Conservation (phyloP, 2,329 filamentous ascomycete species). For the Fusarium buxicola region DNA sequence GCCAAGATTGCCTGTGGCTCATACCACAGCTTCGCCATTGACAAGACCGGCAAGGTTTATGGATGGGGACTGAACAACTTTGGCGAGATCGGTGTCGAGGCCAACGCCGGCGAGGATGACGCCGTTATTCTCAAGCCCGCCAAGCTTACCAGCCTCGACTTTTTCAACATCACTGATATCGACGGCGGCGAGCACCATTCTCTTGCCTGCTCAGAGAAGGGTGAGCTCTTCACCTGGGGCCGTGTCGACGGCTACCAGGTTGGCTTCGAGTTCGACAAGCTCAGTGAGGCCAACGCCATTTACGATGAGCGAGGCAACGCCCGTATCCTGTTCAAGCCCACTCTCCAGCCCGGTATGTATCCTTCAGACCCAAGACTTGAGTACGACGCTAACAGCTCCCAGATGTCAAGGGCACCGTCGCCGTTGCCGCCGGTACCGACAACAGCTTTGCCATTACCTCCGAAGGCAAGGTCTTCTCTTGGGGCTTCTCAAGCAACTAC, state of each 20-base stretch:
- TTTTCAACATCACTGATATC: slow-evolving; percentile 73
- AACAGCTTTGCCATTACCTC: slow-evolving; percentile 78
- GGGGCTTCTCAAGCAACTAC: slow-evolving; percentile 85
- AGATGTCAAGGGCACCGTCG: slow-evolving; percentile 64
- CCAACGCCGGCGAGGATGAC: slow-evolving; percentile 64
- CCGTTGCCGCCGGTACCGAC: slow-evolving; percentile 74
- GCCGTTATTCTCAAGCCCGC: slow-evolving; percentile 79
- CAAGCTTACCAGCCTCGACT: slow-evolving; percentile 72
- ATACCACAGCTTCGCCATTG: slow-evolving; percentile 86
- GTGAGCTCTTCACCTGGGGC: slow-evolving; percentile 71
- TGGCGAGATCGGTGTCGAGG: slow-evolving; percentile 77
- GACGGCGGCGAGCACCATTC: slow-evolving; percentile 82
- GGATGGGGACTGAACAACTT: slow-evolving; percentile 91
- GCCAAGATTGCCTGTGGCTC: slow-evolving; percentile 70
- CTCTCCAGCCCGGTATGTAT: slow-evolving; percentile 57
- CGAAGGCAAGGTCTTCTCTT: slow-evolving; percentile 79
- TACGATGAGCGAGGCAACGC: slow-evolving; percentile 71
- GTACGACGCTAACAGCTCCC: slow-evolving; percentile 18
- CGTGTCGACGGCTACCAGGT: slow-evolving; percentile 64
- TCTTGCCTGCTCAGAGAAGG: slow-evolving; percentile 67
- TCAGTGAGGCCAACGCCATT: slow-evolving; percentile 65
- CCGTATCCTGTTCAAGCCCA: slow-evolving; percentile 69
- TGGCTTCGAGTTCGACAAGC: slow-evolving; percentile 67
- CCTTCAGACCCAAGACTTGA: not conserved
- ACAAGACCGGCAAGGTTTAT: slow-evolving; percentile 76